phyloP scores from a whole-genome alignment of 108 stramenopile genomes.

The Cyclotella atomus region DNA sequence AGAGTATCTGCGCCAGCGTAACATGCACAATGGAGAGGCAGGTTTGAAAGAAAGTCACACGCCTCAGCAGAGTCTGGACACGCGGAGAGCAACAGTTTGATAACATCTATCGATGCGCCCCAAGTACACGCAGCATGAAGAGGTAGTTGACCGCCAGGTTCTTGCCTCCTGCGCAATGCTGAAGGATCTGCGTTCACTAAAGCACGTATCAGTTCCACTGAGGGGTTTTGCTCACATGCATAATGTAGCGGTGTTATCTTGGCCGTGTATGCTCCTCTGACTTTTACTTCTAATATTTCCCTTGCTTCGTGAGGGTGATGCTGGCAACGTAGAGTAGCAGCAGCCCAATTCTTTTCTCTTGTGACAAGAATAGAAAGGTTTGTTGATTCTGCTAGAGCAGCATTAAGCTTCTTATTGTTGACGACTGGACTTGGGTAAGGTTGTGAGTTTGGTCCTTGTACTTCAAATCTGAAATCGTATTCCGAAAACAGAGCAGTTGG shows the following conservation, averaged over 20 bases:
- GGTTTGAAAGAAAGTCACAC: conserved; percentile 77
- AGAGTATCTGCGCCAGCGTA: conserved; percentile 73
- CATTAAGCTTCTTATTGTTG: conserved; percentile 12
- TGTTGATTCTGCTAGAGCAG: conserved; percentile 37
- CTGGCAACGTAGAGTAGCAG: conserved; percentile 59
- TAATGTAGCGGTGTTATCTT: conserved; percentile 80
- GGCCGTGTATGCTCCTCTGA: conserved; percentile 76
- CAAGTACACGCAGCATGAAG: conserved; percentile 87
- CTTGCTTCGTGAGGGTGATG: conserved; percentile 66
- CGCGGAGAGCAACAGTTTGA: conserved; percentile 56
- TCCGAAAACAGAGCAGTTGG: background rate
- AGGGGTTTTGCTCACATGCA: conserved; percentile 79
- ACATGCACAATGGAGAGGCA: conserved; percentile 82
- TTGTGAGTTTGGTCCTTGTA: conserved; percentile 7
- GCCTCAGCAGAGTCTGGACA: conserved; percentile 60
- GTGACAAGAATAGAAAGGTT: conserved; percentile 68
- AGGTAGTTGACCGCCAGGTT: conserved; percentile 82
- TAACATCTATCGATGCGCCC: conserved; percentile 62
- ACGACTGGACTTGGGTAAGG: background rate
- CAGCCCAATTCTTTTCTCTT: conserved; percentile 65
- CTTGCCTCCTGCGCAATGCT: conserved; percentile 54
- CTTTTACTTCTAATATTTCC: conserved; percentile 59
- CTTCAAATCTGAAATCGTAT: conserved; percentile 29
- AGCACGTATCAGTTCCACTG: conserved; percentile 64
- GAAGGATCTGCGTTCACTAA: conserved; percentile 64